Percentiles rank a stretch among this genome's conserved stretches.
Evolutionary conservation across 805 yeast species (phyloP).

Genomic region (Sungouiozyma ichnusensis): DNA sequence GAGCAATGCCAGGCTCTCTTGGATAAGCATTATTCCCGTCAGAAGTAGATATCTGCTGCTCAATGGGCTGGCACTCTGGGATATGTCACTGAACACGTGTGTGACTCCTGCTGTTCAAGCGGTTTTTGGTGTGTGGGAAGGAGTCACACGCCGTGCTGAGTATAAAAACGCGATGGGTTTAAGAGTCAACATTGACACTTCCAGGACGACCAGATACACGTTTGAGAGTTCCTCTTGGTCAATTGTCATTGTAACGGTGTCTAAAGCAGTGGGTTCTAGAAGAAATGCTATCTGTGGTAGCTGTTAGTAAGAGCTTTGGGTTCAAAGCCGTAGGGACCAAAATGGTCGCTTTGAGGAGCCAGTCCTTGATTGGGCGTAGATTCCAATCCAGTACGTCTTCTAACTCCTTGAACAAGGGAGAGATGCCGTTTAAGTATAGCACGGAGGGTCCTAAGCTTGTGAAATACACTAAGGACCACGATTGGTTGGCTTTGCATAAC

Average conservation of each 20-base stretch:
- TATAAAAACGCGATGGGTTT: too few relatives aligned
- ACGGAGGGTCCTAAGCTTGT: conserved; percentile 30
- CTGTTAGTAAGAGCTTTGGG: too few relatives aligned
- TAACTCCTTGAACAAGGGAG: conserved; percentile 20
- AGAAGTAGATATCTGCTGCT: background rate
- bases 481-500: conserved; percentile 81
- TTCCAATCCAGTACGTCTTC: background rate
- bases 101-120: background rate
- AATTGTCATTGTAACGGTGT: background rate
- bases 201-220: background rate
- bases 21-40: conserved; percentile 15
- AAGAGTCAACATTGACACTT: too few relatives aligned
- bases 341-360: background rate
- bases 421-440: conserved; percentile 25
- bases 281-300: too few relatives aligned
- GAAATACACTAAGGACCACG: conserved; percentile 82
- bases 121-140: too few relatives aligned
- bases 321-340: background rate
- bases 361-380: background rate
- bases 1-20: conserved; percentile 22
- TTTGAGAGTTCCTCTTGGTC: too few relatives aligned
- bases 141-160: background rate
- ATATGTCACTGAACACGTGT: background rate
- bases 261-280: background rate
- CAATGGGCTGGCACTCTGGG: background rate